phyloP scores from a whole-genome alignment of 2,329 filamentous ascomycete species.

The Ophioceras dolichostomum region DNA sequence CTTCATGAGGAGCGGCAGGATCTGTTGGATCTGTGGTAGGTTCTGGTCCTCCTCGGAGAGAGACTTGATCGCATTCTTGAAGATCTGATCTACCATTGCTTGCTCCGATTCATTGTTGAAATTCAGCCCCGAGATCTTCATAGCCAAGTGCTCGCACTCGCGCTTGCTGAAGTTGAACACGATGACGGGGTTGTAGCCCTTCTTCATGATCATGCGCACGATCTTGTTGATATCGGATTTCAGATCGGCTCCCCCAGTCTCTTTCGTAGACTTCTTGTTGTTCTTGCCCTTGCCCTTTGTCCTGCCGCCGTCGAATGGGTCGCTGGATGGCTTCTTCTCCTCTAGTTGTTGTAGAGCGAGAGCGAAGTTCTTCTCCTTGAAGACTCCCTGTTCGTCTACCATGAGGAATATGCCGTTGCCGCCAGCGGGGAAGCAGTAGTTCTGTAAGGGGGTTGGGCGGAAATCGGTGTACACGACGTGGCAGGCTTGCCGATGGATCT shows the following conservation, averaged over 20 bases:
- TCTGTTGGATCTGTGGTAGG: slow-evolving; percentile 80
- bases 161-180: slow-evolving; percentile 99
- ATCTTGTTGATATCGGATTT: slow-evolving; percentile 90
- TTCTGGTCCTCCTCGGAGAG: slow-evolving; percentile 83
- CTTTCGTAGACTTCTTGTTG: slow-evolving; percentile 81
- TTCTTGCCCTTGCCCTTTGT: slow-evolving; percentile 81
- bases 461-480: slow-evolving; percentile 99
- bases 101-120: slow-evolving; percentile 98
- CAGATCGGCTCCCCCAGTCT: slow-evolving; percentile 50
- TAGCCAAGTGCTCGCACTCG: slow-evolving; percentile 82
- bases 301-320: slow-evolving; percentile 67
- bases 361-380: slow-evolving; percentile 95
- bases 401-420: slow-evolving; percentile 88
- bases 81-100: slow-evolving; percentile 86
- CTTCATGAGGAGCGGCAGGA: slow-evolving; percentile 76
- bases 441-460: slow-evolving; percentile 87
- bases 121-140: slow-evolving; percentile 73
- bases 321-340: slow-evolving; percentile 66
- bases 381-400: slow-evolving; percentile 92
- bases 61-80: slow-evolving; percentile 83
- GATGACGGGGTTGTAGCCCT: slow-evolving; percentile 95
- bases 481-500: slow-evolving; percentile 93
- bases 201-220: slow-evolving; percentile 96
- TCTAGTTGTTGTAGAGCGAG: slow-evolving; percentile 87
- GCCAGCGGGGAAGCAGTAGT: slow-evolving; percentile 93